Evolutionary conservation across 345 rosid genomes (phyloP).

Genomic region (Lumnitzera racemosa): DNA sequence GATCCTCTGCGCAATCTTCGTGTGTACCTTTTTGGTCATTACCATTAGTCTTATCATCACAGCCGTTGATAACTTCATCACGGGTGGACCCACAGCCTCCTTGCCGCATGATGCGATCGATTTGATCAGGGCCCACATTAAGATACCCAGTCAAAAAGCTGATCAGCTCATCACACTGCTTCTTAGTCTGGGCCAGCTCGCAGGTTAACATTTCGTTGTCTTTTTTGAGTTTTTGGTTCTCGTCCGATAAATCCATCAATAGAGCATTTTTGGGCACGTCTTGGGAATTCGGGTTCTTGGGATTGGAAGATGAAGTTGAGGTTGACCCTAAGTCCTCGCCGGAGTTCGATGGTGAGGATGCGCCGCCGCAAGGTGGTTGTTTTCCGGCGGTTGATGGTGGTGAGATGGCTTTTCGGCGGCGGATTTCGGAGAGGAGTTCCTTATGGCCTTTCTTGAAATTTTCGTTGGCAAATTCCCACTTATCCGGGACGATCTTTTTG

Average conservation of each 20-base stretch:
- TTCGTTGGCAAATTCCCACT: constrained; percentile 53
- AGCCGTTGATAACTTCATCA: constrained; percentile 10
- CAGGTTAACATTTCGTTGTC: constrained; percentile 64
- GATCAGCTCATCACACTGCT: constrained; percentile 62
- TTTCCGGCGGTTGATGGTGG: constrained; percentile 17
- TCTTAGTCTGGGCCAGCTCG: constrained; percentile 77
- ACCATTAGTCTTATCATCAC: not conserved
- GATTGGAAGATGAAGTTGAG: constrained; percentile 68
- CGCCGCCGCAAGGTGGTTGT: constrained; percentile 9
- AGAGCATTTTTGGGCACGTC: constrained; percentile 20
- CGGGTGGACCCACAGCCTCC: constrained; percentile 18
- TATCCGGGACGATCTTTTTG: constrained; percentile 38
- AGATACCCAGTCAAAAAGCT: constrained; percentile 49
- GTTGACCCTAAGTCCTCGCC: constrained; percentile 76
- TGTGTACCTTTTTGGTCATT: no score
- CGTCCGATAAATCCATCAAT: constrained; percentile 53
- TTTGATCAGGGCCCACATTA: constrained; percentile 68
- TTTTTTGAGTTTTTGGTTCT: constrained; percentile 75
- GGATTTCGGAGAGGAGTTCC: constrained; percentile 32
- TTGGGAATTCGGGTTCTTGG: constrained; percentile 81
- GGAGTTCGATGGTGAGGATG: constrained; percentile 46
- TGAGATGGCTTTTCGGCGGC: constrained; percentile 46
- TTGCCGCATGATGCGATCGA: constrained; percentile 51
- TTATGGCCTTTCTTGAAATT: constrained; percentile 29
- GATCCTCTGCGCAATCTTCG: constrained; percentile 14